Conservation (phyloP, 2,329 filamentous ascomycete species). For the Cordyceps tenuipes region DNA sequence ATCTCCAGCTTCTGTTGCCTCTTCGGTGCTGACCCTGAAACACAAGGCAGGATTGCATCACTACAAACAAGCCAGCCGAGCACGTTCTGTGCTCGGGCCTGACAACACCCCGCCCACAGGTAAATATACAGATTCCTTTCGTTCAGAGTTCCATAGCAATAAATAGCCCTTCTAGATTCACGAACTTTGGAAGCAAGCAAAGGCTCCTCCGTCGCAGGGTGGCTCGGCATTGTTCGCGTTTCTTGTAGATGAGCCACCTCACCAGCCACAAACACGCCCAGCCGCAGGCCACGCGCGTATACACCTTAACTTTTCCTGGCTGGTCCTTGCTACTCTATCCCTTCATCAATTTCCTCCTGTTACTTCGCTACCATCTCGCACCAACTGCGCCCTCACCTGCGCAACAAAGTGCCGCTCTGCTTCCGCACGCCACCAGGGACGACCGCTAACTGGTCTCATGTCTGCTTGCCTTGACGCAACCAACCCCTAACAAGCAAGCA, state of each 20-base stretch:
- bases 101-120: not conserved
- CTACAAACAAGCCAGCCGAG: not conserved
- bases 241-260: no score
- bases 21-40: not conserved
- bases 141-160: no score
- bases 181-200: no score
- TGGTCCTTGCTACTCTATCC: not conserved
- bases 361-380: not conserved
- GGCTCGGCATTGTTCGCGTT: no score
- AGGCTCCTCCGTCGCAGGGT: no score
- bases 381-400: not conserved
- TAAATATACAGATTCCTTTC: no score
- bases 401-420: not conserved
- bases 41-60: not conserved
- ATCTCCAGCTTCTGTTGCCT: not conserved
- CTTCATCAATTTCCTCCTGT: not conserved
- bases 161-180: no score
- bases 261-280: no score
- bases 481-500: not conserved
- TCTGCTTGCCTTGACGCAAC: not conserved
- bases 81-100: not conserved
- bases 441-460: not conserved
- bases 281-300: no score
- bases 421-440: conserved; percentile 3
- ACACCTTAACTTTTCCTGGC: no score